Percentiles rank a stretch among this genome's conserved stretches.
Conservation (phyloP, 805 yeast genomes). For the Yarrowia sp. region DNA sequence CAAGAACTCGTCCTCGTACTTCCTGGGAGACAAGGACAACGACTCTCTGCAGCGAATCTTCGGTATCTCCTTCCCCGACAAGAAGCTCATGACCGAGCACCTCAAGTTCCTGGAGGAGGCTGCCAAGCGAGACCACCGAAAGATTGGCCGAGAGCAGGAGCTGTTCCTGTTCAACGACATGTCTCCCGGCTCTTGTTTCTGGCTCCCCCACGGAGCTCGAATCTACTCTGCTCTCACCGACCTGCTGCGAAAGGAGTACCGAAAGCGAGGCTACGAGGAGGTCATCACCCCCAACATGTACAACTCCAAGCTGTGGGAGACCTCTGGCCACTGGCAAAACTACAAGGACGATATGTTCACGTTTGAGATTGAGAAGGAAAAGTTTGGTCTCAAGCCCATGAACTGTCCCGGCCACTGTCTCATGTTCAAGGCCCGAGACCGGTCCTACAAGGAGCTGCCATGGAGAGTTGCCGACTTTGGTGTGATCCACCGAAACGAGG, state of each 20-base stretch:
- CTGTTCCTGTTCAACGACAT: constrained; percentile 92
- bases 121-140: constrained; percentile 89
- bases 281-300: constrained; percentile 99
- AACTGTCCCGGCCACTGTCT: constrained; percentile 83
- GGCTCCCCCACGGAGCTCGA: constrained; percentile 99
- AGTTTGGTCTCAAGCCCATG: constrained; percentile 92
- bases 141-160: constrained; percentile 95
- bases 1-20: constrained; percentile 95
- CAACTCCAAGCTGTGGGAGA: constrained; percentile 97
- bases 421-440: constrained; percentile 87
- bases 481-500: constrained; percentile 96
- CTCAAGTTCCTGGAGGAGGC: constrained; percentile 95
- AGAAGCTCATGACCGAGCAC: constrained; percentile 93
- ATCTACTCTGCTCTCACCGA: constrained; percentile 89
- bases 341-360: constrained; percentile 97
- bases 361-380: constrained; percentile 95
- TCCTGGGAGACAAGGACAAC: constrained; percentile 88
- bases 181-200: constrained; percentile 98
- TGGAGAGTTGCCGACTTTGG: constrained; percentile 99
- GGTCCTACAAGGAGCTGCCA: constrained; percentile 96
- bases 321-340: constrained; percentile 98
- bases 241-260: constrained; percentile 81
- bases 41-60: constrained; percentile 97
- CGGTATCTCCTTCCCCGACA: constrained; percentile 98
- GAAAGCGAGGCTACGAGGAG: constrained; percentile 94